phyloP scores from a whole-genome alignment of 2,329 filamentous ascomycete species.

The Claviceps quebecensis region DNA sequence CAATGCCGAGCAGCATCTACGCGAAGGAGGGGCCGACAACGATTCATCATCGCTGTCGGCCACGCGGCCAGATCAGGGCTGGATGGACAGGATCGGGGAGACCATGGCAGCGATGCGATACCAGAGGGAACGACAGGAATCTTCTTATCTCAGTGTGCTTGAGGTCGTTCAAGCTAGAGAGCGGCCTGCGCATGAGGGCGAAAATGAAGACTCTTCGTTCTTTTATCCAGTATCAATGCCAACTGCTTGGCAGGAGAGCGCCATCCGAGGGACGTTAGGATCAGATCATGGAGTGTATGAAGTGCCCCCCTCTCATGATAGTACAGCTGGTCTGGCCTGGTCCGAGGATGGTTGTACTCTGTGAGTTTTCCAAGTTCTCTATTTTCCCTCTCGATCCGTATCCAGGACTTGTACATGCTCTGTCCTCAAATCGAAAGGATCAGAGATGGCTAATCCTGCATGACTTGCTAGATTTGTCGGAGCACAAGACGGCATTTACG shows the following conservation, averaged over 20 bases:
- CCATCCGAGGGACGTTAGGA: slow-evolving; percentile 17
- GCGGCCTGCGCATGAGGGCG: slow-evolving; percentile 15
- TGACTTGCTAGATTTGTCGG: slow-evolving; percentile 38
- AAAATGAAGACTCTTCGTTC: slow-evolving; percentile 23
- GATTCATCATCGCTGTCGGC: slow-evolving; percentile 1
- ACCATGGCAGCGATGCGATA: slow-evolving; percentile 22
- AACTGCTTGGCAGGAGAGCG: slow-evolving; percentile 25
- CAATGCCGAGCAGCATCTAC: slow-evolving; percentile 18
- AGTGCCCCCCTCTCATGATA: slow-evolving; percentile 33
- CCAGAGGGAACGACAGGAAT: slow-evolving; percentile 22
- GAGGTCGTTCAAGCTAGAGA: slow-evolving; percentile 24
- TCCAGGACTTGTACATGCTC: too few species aligned
- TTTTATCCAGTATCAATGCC: slow-evolving; percentile 24
- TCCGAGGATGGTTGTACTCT: slow-evolving; percentile 44
- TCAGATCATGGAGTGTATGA: slow-evolving; percentile 28
- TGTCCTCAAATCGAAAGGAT: not conserved
- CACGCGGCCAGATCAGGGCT: slow-evolving; percentile 14
- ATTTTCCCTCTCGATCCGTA: not conserved
- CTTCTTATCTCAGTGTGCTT: slow-evolving; percentile 22
- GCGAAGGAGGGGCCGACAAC: slow-evolving; percentile 12
- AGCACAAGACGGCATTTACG: slow-evolving; percentile 61
- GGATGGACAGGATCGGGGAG: slow-evolving; percentile 22
- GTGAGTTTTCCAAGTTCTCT: slow-evolving; percentile 28
- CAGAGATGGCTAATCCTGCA: slow-evolving; percentile 9
- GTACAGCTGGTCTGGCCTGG: slow-evolving; percentile 49